Percentiles rank a stretch among this genome's conserved stretches.
phyloP scores from a whole-genome alignment of 2,329 filamentous ascomycete species.

The Xylaria sp. region DNA sequence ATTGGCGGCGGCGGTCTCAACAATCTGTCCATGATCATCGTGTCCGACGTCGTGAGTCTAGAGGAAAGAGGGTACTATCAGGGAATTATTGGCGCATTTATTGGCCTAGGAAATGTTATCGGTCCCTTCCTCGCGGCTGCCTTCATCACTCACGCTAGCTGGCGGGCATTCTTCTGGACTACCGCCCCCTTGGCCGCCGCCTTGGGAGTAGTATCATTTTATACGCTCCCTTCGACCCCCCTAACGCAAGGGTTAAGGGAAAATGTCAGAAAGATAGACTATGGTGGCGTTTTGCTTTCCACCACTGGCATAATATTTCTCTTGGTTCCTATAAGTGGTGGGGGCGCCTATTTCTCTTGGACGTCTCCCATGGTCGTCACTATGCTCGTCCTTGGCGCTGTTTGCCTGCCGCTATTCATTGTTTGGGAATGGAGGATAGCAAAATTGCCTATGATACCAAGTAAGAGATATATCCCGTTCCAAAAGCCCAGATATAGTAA shows the following conservation, averaged over 20 bases:
- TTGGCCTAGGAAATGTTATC: constrained; percentile 42
- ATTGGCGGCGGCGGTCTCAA: constrained; percentile 47
- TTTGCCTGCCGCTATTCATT: constrained; percentile 61
- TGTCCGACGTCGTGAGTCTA: constrained; percentile 52
- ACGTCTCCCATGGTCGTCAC: constrained; percentile 67
- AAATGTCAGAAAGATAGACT: constrained; percentile 68
- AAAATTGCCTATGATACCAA: constrained; percentile 67
- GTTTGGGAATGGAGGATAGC: constrained; percentile 67
- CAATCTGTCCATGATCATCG: constrained; percentile 52
- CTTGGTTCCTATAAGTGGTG: constrained; percentile 71
- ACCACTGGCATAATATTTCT: constrained; percentile 68
- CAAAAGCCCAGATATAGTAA: neutral
- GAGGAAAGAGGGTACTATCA: constrained; percentile 53
- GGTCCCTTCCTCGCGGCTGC: constrained; percentile 47
- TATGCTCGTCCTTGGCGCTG: constrained; percentile 64
- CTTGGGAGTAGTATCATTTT: constrained; percentile 58
- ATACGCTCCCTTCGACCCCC: constrained; percentile 64
- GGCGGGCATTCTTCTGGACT: constrained; percentile 57
- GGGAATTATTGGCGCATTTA: constrained; percentile 45
- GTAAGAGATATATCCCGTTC: constrained; percentile 46
- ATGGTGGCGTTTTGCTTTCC: constrained; percentile 64
- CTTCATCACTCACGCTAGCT: constrained; percentile 41
- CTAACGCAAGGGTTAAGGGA: constrained; percentile 57
- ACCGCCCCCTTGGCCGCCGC: constrained; percentile 62
- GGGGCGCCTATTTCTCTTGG: constrained; percentile 67